Conservation (phyloP, 345 rosid species). For the Populus simonii region DNA sequence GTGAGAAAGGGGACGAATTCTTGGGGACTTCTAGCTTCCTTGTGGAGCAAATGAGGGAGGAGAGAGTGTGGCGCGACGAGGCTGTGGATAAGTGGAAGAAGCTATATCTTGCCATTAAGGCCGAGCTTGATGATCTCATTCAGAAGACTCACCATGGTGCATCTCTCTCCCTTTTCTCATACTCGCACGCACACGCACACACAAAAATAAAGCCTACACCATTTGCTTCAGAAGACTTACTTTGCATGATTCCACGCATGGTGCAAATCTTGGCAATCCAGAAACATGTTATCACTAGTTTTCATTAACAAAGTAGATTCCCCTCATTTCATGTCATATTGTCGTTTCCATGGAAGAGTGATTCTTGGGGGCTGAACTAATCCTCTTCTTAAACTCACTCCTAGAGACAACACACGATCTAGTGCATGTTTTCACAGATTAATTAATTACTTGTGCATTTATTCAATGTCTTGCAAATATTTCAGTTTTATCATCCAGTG, state of each 20-base stretch:
- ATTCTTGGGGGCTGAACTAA: not conserved
- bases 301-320: not conserved
- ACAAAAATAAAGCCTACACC: too few species aligned
- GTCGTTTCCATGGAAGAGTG: not conserved
- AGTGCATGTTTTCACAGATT: not conserved
- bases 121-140: slow-evolving; percentile 79
- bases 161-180: not conserved
- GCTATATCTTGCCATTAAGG: slow-evolving; percentile 74
- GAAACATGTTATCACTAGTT: not conserved
- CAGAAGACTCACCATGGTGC: slow-evolving; percentile 49
- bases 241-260: not conserved
- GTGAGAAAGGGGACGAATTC: slow-evolving; percentile 34
- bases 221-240: not conserved
- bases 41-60: slow-evolving; percentile 61
- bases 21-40: slow-evolving; percentile 22
- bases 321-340: slow-evolving; percentile 8
- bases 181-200: not conserved
- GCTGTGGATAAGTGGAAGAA: slow-evolving; percentile 82
- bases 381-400: not conserved
- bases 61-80: slow-evolving; percentile 64
- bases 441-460: not conserved
- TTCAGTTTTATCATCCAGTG: not conserved
- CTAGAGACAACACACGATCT: not conserved
- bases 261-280: not conserved
- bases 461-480: not conserved